A percentile compares a stretch with the other conserved stretches of the same genome.
Evolutionary conservation across 192 early-diverging fungal genomes (phyloP).

Genomic region (Linderina pennispora): DNA sequence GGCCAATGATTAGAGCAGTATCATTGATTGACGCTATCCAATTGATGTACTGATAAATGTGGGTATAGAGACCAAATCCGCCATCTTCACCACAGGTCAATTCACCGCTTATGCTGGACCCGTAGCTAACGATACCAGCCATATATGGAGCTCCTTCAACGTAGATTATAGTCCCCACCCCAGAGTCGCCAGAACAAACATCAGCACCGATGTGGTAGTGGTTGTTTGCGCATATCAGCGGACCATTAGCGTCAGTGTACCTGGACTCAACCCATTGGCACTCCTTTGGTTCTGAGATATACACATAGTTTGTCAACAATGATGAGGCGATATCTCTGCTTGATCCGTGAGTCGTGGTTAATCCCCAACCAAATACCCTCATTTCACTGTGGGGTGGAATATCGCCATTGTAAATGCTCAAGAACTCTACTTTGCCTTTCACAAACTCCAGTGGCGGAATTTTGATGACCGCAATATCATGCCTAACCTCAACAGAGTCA

Average conservation of each 20-base stretch:
- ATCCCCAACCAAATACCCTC: conserved; percentile 40
- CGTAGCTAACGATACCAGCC: conserved; percentile 43
- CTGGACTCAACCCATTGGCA: conserved; percentile 30
- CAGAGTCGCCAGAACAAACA: conserved; percentile 40
- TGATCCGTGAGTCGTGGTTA: conserved; percentile 17
- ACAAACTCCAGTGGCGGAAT: conserved; percentile 9
- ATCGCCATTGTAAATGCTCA: conserved; percentile 14
- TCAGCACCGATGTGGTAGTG: conserved; percentile 41
- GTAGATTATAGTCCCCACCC: conserved; percentile 25
- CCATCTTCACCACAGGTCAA: conserved; percentile 36
- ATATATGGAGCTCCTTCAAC: conserved; percentile 14
- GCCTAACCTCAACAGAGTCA: conserved; percentile 2
- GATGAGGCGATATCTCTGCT: conserved; percentile 4
- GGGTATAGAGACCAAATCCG: conserved; percentile 45
- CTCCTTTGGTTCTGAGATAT: conserved; percentile 25
- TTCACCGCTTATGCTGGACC: conserved; percentile 13
- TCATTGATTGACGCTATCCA: conserved; percentile 30
- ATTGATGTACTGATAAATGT: conserved; percentile 12
- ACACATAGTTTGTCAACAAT: conserved; percentile 24
- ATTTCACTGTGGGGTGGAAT: conserved; percentile 17
- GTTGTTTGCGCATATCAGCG: conserved; percentile 30
- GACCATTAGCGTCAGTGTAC: conserved; percentile 21
- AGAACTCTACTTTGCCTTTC: conserved; percentile 10
- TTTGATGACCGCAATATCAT: conserved; percentile 39
- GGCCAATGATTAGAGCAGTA: too few species aligned